Evolutionary conservation across 768 basidiomycete species (phyloP), one percentile per base, ranked within the genome.

Genomic region (Calocera viscosa): DNA sequence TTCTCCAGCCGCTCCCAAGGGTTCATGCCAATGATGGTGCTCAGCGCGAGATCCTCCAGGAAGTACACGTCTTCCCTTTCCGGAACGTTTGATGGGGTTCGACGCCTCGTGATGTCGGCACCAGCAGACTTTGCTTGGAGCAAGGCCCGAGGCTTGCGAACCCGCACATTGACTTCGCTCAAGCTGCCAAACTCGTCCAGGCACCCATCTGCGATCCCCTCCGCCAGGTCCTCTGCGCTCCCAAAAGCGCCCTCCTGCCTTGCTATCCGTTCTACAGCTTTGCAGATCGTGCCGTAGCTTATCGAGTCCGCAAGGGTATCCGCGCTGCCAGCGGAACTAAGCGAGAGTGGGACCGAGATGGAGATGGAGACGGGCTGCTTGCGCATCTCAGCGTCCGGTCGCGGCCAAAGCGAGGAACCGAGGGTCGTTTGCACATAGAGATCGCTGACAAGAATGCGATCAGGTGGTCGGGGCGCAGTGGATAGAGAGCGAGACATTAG

Each of bases 1-100:
- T 81, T 81, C 71, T 86, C 82, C 33, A 76, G 70, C 34, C 89
- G 80, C 74, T 93, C 91, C 67, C 80, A 81, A 3, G 81, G 78
- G 69, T 89, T 83, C 40, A 92, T 76, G 1, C 91, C 90, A 26
- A 93, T 78, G 64, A 91, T 81, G 16, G 81, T 77, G 7, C 78
- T 76, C 39, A 84, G 82, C 2, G 76, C 71, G 10, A 93, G 74
- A 53, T 79, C 78, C 34, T 75, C 75, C 38, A 90, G 73, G 40
- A 71, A 75, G 8, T 72, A 71, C n/a, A 80, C 77, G 63, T 75
- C 76, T 41, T 75, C 70, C 60, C 49, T 14, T 49, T 39, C 64
- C 47, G 43, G 43, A 33, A 0, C 66, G 24, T 8, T n/a, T 26
- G n/a, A n/a, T 17, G 35, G 72, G 19, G 68, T 67, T 65, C 73